Evolutionary conservation across 169 alveolate genomes (phyloP).

Genomic region (Pseudocohnilembus persalinus): DNA sequence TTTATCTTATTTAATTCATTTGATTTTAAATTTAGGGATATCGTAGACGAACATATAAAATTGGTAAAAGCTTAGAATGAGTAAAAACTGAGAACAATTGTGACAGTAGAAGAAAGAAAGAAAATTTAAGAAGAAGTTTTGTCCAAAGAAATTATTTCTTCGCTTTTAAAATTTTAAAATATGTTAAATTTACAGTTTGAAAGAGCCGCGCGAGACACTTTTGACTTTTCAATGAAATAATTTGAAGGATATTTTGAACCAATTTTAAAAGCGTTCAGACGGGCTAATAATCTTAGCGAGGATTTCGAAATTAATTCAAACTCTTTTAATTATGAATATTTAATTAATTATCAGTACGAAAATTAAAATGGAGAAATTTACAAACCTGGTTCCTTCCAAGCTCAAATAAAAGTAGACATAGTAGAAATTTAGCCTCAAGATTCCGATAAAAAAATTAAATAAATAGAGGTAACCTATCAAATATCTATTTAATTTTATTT

Average conservation of each 20-base stretch:
- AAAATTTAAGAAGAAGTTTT: conserved; percentile 45
- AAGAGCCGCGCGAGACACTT: conserved; percentile 38
- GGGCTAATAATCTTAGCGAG: not conserved
- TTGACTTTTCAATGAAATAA: not conserved
- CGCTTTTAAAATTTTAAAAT: conserved; percentile 40
- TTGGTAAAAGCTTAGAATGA: conserved; percentile 34
- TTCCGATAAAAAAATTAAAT: no score
- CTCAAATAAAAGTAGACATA: conserved; percentile 1
- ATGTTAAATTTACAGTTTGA: conserved; percentile 56
- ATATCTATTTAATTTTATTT: no score
- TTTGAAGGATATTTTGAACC: not conserved
- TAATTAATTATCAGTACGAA: conserved; percentile 36
- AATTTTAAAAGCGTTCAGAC: conserved; percentile 1
- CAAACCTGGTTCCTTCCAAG: not conserved
- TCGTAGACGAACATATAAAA: conserved; percentile 51
- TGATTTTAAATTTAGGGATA: no score
- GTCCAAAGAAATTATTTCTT: conserved; percentile 35
- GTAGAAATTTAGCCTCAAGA: conserved; percentile 25
- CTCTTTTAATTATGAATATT: conserved; percentile 9
- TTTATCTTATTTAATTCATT: no score
- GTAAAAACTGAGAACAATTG: conserved; percentile 47
- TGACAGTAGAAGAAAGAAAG: conserved; percentile 45
- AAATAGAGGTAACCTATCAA: no score
- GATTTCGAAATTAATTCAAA: not conserved
- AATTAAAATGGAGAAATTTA: not conserved